These are phyloP conservation scores for Boletus rufocinnamomeus DNA, from an alignment of 768 basidiomycete genomes.

Conservation along the genomic window DNA sequence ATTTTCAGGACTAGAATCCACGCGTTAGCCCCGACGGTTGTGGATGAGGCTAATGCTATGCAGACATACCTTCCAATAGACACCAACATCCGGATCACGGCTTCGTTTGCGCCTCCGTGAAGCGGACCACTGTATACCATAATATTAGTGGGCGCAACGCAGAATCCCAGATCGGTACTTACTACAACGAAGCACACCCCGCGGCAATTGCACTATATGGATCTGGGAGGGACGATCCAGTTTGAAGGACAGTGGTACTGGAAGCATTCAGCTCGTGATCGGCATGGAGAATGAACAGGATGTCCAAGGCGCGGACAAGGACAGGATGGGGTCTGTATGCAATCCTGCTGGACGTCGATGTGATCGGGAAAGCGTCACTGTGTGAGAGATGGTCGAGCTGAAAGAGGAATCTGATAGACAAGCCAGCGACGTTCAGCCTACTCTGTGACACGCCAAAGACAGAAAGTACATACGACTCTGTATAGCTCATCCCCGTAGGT, in stretches of 20 bases:
- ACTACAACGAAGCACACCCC: constrained; percentile 88
- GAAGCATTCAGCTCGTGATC: constrained; percentile 92
- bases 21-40: background rate
- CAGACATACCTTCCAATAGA: constrained; percentile 76
- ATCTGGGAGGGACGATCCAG: constrained; percentile 86
- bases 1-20: constrained; percentile 63
- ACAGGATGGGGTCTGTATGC: constrained; percentile 77
- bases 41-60: background rate
- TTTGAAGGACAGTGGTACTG: constrained; percentile 84
- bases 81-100: constrained; percentile 91
- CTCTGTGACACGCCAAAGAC: background rate
- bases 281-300: constrained; percentile 84
- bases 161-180: constrained; percentile 33
- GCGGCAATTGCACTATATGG: constrained; percentile 89
- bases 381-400: constrained; percentile 78
- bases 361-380: constrained; percentile 29
- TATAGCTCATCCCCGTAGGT: constrained; percentile 79
- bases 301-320: constrained; percentile 84
- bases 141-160: background rate
- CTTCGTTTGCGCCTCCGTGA: constrained; percentile 85
- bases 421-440: background rate
- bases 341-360: constrained; percentile 50
- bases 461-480: constrained; percentile 61
- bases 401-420: constrained; percentile 68
- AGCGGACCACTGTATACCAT: constrained; percentile 30